These are phyloP conservation scores for Naegleria lovaniensis DNA, from an alignment of 208 protist genomes.

Conservation along the genomic window DNA sequence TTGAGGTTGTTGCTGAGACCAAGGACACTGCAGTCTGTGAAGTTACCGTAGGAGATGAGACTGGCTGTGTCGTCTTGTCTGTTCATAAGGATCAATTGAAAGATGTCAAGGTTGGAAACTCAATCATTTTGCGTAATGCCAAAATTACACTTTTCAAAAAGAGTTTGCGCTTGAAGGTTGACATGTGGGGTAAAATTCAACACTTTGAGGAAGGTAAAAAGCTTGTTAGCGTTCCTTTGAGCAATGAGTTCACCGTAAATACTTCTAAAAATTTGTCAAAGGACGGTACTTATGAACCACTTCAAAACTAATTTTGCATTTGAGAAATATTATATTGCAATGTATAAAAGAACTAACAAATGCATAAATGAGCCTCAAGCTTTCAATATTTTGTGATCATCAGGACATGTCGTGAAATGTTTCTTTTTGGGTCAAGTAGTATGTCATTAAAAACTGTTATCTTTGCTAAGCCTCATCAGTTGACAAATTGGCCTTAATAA, in stretches of 20 bases:
- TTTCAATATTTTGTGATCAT: too few species aligned
- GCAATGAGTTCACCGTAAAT: neutral
- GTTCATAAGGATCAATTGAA: neutral
- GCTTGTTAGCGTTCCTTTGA: neutral
- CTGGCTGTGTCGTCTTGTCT: neutral
- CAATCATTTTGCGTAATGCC: neutral
- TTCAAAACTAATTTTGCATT: too few species aligned
- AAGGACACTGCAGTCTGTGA: too few species aligned
- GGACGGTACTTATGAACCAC: neutral
- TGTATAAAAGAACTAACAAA: too few species aligned
- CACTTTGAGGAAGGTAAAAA: neutral
- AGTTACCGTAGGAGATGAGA: neutral
- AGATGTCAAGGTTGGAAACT: neutral
- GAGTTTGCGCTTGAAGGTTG: neutral
- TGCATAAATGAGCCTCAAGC: too few species aligned
- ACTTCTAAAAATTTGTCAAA: neutral
- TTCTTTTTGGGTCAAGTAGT: too few species aligned
- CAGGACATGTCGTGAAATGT: too few species aligned
- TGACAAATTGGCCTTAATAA: too few species aligned
- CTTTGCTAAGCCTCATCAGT: too few species aligned
- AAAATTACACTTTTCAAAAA: neutral
- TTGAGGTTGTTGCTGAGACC: too few species aligned
- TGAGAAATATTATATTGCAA: too few species aligned
- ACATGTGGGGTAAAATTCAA: conserved; percentile 3
- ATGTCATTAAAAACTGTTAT: too few species aligned